Conservation (phyloP, 192 early-diverging fungal genomes). For the Chytriomyces hyalinus region DNA sequence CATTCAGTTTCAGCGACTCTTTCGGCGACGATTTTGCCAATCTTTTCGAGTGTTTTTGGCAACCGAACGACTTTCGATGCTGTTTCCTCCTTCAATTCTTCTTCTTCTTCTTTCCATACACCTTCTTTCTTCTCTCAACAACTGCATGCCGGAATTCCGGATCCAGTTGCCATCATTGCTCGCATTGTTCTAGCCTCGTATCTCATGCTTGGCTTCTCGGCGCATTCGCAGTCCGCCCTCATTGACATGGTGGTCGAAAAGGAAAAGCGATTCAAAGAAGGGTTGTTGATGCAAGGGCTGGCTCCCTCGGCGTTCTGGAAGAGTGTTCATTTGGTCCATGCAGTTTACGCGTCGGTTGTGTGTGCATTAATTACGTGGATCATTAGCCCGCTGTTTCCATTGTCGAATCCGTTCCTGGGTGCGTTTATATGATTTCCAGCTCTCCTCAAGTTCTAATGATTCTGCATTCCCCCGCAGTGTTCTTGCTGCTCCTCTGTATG, state of each 20-base stretch:
- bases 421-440: too few species aligned
- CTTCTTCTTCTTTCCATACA: not conserved
- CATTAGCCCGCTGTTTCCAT: constrained; percentile 20
- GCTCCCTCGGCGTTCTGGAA: constrained; percentile 37
- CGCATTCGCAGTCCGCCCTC: constrained; percentile 40
- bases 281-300: constrained; percentile 74
- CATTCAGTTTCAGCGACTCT: not conserved
- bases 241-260: constrained; percentile 71
- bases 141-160: not conserved
- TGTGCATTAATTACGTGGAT: constrained; percentile 19
- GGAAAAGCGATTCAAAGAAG: constrained; percentile 64
- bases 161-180: constrained; percentile 11
- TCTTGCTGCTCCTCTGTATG: constrained; percentile 22
- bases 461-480: not conserved
- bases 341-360: constrained; percentile 2
- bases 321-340: constrained; percentile 10
- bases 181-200: constrained; percentile 12
- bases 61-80: too few species aligned
- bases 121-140: not conserved
- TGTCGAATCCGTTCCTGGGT: constrained; percentile 15
- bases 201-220: constrained; percentile 32
- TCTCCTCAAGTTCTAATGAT: too few species aligned
- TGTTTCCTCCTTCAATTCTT: too few species aligned
- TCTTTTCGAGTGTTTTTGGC: too few species aligned
- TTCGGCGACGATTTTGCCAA: not conserved